Evolutionary conservation across 306 rosid genomes (phyloP).

Genomic region (Macrotyloma uniflorum): DNA sequence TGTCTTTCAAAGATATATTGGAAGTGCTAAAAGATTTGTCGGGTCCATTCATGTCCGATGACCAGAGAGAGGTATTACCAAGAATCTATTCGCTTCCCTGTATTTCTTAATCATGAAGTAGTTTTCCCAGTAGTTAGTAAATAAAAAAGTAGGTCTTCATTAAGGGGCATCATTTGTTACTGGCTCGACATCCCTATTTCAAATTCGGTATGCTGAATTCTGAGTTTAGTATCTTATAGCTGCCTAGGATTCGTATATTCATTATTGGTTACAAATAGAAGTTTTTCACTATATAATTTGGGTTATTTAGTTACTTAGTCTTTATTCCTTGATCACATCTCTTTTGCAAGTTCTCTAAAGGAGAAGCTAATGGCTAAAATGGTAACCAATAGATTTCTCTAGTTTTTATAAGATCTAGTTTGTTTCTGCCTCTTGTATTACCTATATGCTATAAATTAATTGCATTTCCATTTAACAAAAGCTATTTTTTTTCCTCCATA

Average conservation of each 20-base stretch:
- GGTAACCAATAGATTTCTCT: not conserved
- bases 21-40: conserved; percentile 85
- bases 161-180: conserved; percentile 18
- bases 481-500: not conserved
- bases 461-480: conserved; percentile 23
- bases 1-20: conserved; percentile 72
- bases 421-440: conserved; percentile 2
- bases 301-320: not conserved
- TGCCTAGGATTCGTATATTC: conserved; percentile 11
- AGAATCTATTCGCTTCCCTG: conserved; percentile 21
- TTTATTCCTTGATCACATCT: conserved; percentile 3
- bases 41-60: conserved; percentile 80
- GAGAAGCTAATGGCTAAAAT: not conserved
- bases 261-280: not conserved
- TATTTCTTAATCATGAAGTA: conserved; percentile 20
- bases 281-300: conserved; percentile 18
- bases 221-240: not conserved
- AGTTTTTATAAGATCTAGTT: not conserved
- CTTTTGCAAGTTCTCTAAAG: not conserved
- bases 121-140: not conserved
- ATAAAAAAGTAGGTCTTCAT: conserved; percentile 18
- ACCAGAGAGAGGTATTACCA: conserved; percentile 85
- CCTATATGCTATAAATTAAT: not conserved
- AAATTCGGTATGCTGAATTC: conserved; percentile 17
- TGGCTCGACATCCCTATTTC: conserved; percentile 20